Evolutionary conservation across 2,329 filamentous ascomycete genomes (phyloP), one percentile per base, ranked within the genome.

Genomic region (Microcyclosporella mali): DNA sequence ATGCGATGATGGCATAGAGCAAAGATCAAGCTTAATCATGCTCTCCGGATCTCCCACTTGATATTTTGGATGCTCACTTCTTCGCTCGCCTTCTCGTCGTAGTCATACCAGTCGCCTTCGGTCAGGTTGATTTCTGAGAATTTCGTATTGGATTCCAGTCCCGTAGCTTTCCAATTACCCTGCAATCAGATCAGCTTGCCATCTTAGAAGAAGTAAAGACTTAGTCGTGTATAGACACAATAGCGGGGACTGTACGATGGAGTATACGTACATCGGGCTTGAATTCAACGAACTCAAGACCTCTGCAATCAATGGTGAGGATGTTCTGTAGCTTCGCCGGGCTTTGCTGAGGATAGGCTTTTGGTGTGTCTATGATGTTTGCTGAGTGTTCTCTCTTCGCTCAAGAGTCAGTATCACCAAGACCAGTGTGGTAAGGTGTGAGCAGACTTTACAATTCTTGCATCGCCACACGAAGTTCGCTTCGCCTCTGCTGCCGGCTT

Each of bases 381-480:
- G 90, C 90, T 25, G 88, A 88, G 14, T 88, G 87, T 64, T 92
- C 85, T 65, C 85, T 77, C 86, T 89, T 52, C 10, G 19, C 8
- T 9, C 2, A 16, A 36, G 15, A 3, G 14, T 49, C 18, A 51
- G 35, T 16, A 41, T 32, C 7, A 25, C 16, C 3, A 18, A 14
- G 36, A 11, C 4, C 2, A 15, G 31, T 18, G 16, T 11, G 36
- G 19, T 16, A 17, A 35, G 14, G 15, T 18, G 35, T 16, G 10
- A 21, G 36, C 50, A 34, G 38, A 92, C 88, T 79, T 92, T 94
- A 81, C 92, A 98, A 63, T 92, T 90, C 69, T 94, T 95, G 77
- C 92, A 98, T 66, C 82, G 89, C 90, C 92, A 98, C n/a, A 98
- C 92, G 67, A 98, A 98, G 67, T 97, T 97, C 48, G 92, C 92